Percentiles rank a stretch among this genome's conserved stretches.
phyloP scores from a whole-genome alignment of 208 protist species.

The Crithidia sp. region DNA sequence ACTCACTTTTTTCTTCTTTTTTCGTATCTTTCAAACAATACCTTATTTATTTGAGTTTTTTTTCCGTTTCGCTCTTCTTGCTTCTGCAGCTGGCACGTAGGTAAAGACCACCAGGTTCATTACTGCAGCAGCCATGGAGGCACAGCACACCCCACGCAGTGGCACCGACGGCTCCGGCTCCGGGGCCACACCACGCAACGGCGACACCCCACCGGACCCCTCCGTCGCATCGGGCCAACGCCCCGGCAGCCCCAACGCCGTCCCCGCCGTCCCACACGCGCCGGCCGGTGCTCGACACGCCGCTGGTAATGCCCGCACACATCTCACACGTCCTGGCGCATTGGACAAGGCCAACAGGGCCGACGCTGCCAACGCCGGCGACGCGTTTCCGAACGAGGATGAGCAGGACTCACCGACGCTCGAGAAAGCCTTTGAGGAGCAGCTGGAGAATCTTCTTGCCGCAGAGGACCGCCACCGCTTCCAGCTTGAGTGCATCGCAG shows the following conservation, averaged over 20 bases:
- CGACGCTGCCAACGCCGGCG: background rate
- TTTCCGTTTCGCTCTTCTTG: background rate
- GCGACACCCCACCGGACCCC: slow-evolving; percentile 15
- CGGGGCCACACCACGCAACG: slow-evolving; percentile 5
- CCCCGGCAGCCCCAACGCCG: background rate
- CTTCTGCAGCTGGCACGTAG: background rate
- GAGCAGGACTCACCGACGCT: slow-evolving; percentile 1
- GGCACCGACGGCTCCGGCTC: slow-evolving; percentile 24
- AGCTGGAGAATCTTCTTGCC: slow-evolving; percentile 23
- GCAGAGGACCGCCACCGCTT: slow-evolving; percentile 34
- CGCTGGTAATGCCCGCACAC: background rate
- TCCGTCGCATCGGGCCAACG: background rate
- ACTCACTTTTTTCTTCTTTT: too few species aligned
- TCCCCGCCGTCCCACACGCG: background rate
- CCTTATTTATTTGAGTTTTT: background rate
- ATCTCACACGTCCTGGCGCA: background rate
- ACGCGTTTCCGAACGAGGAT: too few species aligned
- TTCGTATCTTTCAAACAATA: background rate
- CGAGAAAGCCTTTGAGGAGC: slow-evolving; percentile 18
- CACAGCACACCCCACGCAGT: slow-evolving; percentile 19
- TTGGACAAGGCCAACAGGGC: background rate
- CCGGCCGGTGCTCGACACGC: background rate
- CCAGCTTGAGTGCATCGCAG: slow-evolving; percentile 38
- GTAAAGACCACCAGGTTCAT: background rate
- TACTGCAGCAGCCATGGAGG: background rate